phyloP scores from a whole-genome alignment of 768 basidiomycete genomes.

The Clathrus columnatus region DNA sequence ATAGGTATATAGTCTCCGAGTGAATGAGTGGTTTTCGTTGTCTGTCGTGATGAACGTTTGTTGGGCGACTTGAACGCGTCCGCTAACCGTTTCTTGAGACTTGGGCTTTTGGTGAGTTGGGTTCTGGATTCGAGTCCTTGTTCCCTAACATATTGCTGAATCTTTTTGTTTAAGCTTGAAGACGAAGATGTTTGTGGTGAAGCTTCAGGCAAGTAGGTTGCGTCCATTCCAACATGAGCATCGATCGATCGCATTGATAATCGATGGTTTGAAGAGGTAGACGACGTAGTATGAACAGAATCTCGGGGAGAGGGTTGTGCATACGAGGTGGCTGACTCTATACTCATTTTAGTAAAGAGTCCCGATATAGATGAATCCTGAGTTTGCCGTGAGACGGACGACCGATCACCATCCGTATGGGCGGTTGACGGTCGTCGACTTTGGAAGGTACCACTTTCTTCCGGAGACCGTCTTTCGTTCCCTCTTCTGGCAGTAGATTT shows the following conservation, averaged over 20 bases:
- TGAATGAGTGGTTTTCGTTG: not conserved
- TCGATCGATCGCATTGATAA: constrained; percentile 7
- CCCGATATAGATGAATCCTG: not conserved
- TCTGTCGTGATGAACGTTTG: not conserved
- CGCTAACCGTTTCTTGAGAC: constrained; percentile 1
- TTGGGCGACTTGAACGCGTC: constrained; percentile 4
- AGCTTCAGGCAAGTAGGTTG: not conserved
- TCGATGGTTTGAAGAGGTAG: not conserved
- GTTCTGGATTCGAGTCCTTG: not conserved
- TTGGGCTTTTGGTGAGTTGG: constrained; percentile 2
- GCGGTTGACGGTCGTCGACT: constrained; percentile 3
- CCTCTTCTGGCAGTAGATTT: not conserved
- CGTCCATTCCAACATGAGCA: constrained; percentile 9
- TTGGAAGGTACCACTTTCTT: not conserved
- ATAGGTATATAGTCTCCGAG: not conserved
- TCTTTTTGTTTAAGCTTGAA: not conserved
- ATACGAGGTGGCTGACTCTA: not conserved
- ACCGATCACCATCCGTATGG: not conserved
- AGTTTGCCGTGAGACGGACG: not conserved
- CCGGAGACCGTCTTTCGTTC: not conserved
- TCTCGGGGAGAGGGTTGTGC: constrained; percentile 1
- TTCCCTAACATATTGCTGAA: not conserved
- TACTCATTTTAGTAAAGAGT: constrained; percentile 1
- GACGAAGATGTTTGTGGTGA: not conserved
- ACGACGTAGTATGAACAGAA: constrained; percentile 4